Evolutionary conservation across 768 basidiomycete species (phyloP).

Genomic region (Boletus reticulatus): DNA sequence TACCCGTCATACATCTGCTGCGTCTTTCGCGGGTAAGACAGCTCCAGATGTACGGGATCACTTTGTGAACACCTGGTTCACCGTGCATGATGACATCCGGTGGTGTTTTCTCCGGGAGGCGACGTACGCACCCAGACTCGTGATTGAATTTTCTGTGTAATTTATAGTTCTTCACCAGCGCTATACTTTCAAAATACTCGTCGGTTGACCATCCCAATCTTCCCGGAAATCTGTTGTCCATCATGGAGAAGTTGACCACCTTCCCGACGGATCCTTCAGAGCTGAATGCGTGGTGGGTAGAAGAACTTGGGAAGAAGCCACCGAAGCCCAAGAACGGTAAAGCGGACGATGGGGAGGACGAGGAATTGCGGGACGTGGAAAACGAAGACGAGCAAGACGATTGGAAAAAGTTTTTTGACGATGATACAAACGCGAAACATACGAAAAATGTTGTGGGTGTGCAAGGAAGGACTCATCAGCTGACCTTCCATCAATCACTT

Average conservation of each 20-base stretch:
- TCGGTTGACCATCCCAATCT: conserved; percentile 37
- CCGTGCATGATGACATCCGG: conserved; percentile 76
- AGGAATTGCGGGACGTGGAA: conserved; percentile 33
- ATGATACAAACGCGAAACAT: conserved; percentile 42
- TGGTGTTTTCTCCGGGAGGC: conserved; percentile 88
- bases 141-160: background rate
- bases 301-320: conserved; percentile 60
- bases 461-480: conserved; percentile 50
- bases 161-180: conserved; percentile 9
- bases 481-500: conserved; percentile 75
- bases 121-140: conserved; percentile 43
- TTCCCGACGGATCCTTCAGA: conserved; percentile 73
- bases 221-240: conserved; percentile 53
- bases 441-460: conserved; percentile 37
- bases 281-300: conserved; percentile 77
- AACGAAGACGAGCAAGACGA: conserved; percentile 49
- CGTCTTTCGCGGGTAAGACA: conserved; percentile 36
- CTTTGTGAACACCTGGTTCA: conserved; percentile 73
- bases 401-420: conserved; percentile 86
- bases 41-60: conserved; percentile 59
- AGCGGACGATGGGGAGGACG: conserved; percentile 35
- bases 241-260: conserved; percentile 65
- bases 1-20: conserved; percentile 19
- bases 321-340: conserved; percentile 46
- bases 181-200: conserved; percentile 24